Evolutionary conservation across 2,329 filamentous ascomycete genomes (phyloP).

Genomic region (Ambrosiella xylebori): DNA sequence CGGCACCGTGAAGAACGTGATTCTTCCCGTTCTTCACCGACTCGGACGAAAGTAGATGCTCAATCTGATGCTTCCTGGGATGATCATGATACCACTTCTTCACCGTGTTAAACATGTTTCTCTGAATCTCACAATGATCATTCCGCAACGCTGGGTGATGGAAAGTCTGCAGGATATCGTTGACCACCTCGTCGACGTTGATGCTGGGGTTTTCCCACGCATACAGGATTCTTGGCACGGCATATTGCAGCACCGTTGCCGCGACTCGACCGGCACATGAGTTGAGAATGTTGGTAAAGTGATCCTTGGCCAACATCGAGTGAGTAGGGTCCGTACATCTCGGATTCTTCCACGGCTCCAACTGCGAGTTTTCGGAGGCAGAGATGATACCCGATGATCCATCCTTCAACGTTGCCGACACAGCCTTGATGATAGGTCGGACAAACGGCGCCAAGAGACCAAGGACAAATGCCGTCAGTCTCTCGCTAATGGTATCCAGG

Average conservation of each 20-base stretch:
- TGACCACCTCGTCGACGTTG: slow-evolving; percentile 63
- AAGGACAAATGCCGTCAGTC: slow-evolving; percentile 77
- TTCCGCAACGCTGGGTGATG: slow-evolving; percentile 79
- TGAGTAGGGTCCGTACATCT: slow-evolving; percentile 63
- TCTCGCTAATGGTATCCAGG: slow-evolving; percentile 89
- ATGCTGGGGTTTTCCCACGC: slow-evolving; percentile 83
- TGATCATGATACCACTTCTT: slow-evolving; percentile 61
- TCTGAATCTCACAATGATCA: slow-evolving; percentile 60
- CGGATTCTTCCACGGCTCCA: slow-evolving; percentile 64
- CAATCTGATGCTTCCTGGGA: slow-evolving; percentile 48
- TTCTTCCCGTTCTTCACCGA: slow-evolving; percentile 74
- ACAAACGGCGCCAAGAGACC: slow-evolving; percentile 84
- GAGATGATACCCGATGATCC: slow-evolving; percentile 58
- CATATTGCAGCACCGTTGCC: slow-evolving; percentile 64
- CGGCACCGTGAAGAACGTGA: slow-evolving; percentile 36
- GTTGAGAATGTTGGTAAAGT: slow-evolving; percentile 67
- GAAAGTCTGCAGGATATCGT: slow-evolving; percentile 68
- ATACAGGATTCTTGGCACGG: slow-evolving; percentile 68
- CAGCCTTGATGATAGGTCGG: slow-evolving; percentile 74
- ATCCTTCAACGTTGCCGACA: slow-evolving; percentile 68
- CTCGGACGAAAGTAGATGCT: slow-evolving; percentile 62
- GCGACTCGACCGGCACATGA: slow-evolving; percentile 60
- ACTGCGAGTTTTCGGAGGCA: slow-evolving; percentile 55
- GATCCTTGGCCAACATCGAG: slow-evolving; percentile 69
- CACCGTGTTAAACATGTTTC: slow-evolving; percentile 77